Evolutionary conservation across 345 rosid species (phyloP).

Genomic region (Cardamine chenopodiifolia): DNA sequence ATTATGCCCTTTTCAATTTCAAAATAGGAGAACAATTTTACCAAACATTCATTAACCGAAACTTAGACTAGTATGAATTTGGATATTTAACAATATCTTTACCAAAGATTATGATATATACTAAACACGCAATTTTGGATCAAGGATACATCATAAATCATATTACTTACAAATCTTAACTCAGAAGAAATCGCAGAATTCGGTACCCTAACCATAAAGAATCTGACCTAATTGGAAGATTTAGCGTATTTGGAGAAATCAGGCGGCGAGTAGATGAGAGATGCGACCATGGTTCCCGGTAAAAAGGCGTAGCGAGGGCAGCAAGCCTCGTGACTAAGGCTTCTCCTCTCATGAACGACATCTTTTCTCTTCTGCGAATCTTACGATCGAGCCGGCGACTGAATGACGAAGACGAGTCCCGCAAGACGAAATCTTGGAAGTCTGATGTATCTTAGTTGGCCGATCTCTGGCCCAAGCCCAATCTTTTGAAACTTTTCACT

Average conservation of each 20-base stretch:
- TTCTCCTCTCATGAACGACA: constrained; percentile 59
- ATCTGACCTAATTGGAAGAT: constrained; percentile 42
- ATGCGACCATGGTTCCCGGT: constrained; percentile 69
- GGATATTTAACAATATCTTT: background rate
- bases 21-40: too few species aligned
- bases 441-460: constrained; percentile 1
- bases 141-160: background rate
- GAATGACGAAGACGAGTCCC: constrained; percentile 16
- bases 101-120: background rate
- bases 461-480: background rate
- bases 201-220: background rate
- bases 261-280: constrained; percentile 49
- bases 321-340: constrained; percentile 71
- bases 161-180: background rate
- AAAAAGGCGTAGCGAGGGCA: constrained; percentile 52
- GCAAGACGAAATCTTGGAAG: background rate
- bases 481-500: background rate
- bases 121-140: background rate
- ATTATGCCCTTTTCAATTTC: too few species aligned
- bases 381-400: constrained; percentile 22
- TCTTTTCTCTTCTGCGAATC: constrained; percentile 29
- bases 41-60: too few species aligned
- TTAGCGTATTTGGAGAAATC: constrained; percentile 33
- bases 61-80: too few species aligned
- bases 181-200: background rate